A percentile compares a stretch with the other conserved stretches of the same genome.
Evolutionary conservation across 306 rosid genomes (phyloP).

Genomic region (Dalbergia cultrata): DNA sequence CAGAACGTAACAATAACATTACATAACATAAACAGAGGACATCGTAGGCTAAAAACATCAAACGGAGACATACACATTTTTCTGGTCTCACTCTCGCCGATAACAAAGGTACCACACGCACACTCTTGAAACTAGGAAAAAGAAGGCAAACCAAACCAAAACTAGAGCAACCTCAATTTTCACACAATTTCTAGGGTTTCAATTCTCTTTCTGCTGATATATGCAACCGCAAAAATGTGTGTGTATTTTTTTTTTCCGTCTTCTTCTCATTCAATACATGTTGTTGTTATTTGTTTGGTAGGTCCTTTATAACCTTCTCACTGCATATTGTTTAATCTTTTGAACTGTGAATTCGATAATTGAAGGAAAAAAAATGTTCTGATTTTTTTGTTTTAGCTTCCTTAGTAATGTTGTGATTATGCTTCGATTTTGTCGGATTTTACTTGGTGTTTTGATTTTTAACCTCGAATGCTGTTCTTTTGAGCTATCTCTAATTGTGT

Average conservation of each 20-base stretch:
- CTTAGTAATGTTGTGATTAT: background rate
- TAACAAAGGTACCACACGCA: background rate
- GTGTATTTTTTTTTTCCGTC: background rate
- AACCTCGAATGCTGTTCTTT: background rate
- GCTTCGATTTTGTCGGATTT: background rate
- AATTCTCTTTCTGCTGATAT: background rate
- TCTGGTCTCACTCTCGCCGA: background rate
- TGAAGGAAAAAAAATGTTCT: background rate
- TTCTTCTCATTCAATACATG: background rate
- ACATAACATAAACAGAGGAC: no score
- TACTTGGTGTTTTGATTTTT: background rate
- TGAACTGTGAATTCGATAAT: background rate
- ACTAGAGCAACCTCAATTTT: background rate
- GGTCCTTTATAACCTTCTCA: background rate
- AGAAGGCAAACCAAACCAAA: no score
- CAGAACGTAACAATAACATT: no score
- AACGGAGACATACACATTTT: background rate
- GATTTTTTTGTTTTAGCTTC: background rate
- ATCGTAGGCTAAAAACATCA: background rate
- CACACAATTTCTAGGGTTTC: background rate
- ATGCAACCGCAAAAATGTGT: background rate
- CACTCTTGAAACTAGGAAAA: background rate
- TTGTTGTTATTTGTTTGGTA: background rate
- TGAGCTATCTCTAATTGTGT: background rate
- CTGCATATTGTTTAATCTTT: background rate